Percentiles rank a stretch among this genome's conserved stretches.
Conservation (phyloP, 73 alveolate genomes). For the Tetrahymena elliotti region DNA sequence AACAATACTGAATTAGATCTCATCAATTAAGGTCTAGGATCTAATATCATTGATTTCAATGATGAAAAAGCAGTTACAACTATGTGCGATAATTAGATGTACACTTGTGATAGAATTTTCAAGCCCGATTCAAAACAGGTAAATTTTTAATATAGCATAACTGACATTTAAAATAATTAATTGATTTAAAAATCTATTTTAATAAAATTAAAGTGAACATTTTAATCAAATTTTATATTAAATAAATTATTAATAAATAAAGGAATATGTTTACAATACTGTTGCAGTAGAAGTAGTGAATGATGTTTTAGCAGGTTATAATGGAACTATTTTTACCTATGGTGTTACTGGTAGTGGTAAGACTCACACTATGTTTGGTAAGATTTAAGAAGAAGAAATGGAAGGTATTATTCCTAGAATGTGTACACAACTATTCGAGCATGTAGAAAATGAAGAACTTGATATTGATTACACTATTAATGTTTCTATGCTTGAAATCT, state of each 20-base stretch:
- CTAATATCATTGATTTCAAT: neutral
- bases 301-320: neutral
- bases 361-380: neutral
- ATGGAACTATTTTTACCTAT: neutral
- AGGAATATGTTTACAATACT: neutral
- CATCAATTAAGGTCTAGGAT: neutral
- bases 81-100: neutral
- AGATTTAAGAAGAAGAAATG: neutral
- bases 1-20: neutral
- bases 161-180: no score
- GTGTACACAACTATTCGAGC: neutral
- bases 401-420: neutral
- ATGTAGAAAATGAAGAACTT: neutral
- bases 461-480: neutral
- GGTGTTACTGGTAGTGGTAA: slow-evolving; percentile 1
- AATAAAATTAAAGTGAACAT: no score
- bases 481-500: neutral
- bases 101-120: neutral
- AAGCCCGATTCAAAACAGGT: neutral
- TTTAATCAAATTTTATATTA: neutral
- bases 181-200: no score
- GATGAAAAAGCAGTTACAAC: neutral
- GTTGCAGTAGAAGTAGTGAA: neutral
- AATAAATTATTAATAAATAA: neutral
- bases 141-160: no score